Evolutionary conservation across 1,284 basidiomycete genomes (phyloP).

Genomic region (Apiotrichum porosum): DNA sequence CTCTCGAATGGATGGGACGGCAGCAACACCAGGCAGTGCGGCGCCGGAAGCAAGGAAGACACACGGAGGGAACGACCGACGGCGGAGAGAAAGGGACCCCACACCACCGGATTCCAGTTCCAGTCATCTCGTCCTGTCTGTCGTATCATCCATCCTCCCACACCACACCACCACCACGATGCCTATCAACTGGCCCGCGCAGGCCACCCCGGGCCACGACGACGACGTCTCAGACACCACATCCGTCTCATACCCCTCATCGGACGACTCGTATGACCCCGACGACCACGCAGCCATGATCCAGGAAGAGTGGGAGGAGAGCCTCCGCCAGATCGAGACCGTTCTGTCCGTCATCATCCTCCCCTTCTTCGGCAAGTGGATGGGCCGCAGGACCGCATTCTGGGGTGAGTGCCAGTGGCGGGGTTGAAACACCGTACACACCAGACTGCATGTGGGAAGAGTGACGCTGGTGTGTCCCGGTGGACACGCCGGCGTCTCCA

Average conservation of each 20-base stretch:
- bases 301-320: conserved; percentile 89
- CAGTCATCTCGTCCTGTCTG: too few species aligned
- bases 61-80: too few species aligned
- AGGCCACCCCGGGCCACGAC: neutral
- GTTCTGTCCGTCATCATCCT: conserved; percentile 73
- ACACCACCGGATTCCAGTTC: too few species aligned
- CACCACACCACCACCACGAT: conserved; percentile 15
- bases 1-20: too few species aligned
- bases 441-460: too few species aligned
- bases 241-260: conserved; percentile 45
- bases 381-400: conserved; percentile 77
- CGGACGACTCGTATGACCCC: conserved; percentile 56
- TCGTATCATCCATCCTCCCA: neutral
- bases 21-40: too few species aligned
- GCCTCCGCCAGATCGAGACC: conserved; percentile 72
- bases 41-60: too few species aligned
- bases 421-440: too few species aligned
- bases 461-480: too few species aligned
- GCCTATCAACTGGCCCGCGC: conserved; percentile 35
- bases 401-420: conserved; percentile 59
- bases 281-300: conserved; percentile 65
- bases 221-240: conserved; percentile 15
- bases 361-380: conserved; percentile 80
- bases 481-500: neutral
- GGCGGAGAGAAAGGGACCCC: neutral